Percentiles rank a stretch among this genome's conserved stretches.
These are phyloP conservation scores for Potentilla sterilis DNA, from an alignment of 306 rosid species.

Conservation along the genomic window DNA sequence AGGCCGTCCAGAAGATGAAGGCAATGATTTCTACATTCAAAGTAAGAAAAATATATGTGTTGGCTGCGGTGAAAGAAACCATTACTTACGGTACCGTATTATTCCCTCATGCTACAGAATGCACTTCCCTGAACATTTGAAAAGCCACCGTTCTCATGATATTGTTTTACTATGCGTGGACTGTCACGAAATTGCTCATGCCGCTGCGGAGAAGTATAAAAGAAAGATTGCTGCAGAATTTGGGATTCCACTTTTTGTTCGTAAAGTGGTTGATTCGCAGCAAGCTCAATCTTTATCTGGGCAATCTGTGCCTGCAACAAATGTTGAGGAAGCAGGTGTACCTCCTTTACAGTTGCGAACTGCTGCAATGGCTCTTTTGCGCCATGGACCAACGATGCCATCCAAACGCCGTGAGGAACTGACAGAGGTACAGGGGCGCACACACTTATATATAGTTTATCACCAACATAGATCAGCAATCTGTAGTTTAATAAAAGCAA, in stretches of 20 bases:
- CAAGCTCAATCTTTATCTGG: slow-evolving; percentile 30
- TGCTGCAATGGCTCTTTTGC: slow-evolving; percentile 94
- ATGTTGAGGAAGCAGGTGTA: slow-evolving; percentile 65
- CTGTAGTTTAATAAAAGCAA: slow-evolving; percentile 12
- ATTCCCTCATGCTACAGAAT: slow-evolving; percentile 96
- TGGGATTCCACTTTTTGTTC: slow-evolving; percentile 90
- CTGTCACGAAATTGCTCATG: slow-evolving; percentile 97
- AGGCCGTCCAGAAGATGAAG: slow-evolving; percentile 99
- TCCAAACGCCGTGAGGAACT: slow-evolving; percentile 67
- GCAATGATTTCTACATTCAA: slow-evolving; percentile 84
- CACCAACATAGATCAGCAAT: background rate
- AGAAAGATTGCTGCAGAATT: slow-evolving; percentile 73
- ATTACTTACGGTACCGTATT: slow-evolving; percentile 87
- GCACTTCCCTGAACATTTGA: slow-evolving; percentile 94
- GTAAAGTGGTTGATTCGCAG: slow-evolving; percentile 57
- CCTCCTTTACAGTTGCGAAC: slow-evolving; percentile 85
- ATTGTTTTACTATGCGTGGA: slow-evolving; percentile 96
- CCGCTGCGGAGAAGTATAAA: slow-evolving; percentile 93
- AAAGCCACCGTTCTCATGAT: slow-evolving; percentile 97
- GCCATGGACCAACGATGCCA: slow-evolving; percentile 94
- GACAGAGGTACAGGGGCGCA: slow-evolving; percentile 48
- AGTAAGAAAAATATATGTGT: slow-evolving; percentile 95
- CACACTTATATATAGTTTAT: background rate
- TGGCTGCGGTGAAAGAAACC: slow-evolving; percentile 93
- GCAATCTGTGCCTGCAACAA: slow-evolving; percentile 30